Evolutionary conservation across 345 rosid genomes (phyloP).

Genomic region (Melaleuca quinquenervia): DNA sequence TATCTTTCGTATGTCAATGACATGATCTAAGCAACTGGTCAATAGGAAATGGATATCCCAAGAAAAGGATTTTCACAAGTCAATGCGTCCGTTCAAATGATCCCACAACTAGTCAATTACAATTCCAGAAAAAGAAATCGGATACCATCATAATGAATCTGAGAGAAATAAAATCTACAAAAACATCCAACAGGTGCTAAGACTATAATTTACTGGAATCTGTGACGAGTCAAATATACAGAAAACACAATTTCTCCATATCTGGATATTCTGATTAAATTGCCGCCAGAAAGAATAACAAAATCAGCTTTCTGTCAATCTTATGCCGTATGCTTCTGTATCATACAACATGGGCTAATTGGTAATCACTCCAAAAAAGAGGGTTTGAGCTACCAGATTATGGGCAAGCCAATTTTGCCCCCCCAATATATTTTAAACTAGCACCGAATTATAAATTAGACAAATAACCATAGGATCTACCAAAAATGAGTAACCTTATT

Average conservation of each 20-base stretch:
- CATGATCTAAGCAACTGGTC: not conserved
- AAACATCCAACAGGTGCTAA: not conserved
- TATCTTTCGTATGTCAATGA: not conserved
- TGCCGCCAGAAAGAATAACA: conserved; percentile 12
- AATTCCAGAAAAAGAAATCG: not conserved
- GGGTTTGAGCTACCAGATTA: not conserved
- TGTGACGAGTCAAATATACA: not conserved
- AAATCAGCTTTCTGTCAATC: not conserved
- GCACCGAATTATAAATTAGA: not conserved
- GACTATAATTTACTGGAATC: not conserved
- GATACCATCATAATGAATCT: not conserved
- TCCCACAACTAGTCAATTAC: not conserved
- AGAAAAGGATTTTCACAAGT: not conserved
- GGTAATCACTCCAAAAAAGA: conserved; percentile 4
- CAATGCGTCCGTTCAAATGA: not conserved
- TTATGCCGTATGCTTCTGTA: conserved; percentile 7
- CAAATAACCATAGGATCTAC: conserved; percentile 5
- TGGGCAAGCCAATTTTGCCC: conserved; percentile 7
- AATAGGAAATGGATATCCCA: not conserved
- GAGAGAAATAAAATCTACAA: not conserved
- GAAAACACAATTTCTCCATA: not conserved
- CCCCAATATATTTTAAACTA: conserved; percentile 4
- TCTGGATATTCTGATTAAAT: not conserved
- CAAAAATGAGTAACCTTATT: conserved; percentile 8
- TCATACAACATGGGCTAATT: conserved; percentile 18